Percentiles rank a stretch among this genome's conserved stretches.
These are phyloP conservation scores for Pyronema omphalodes DNA, from an alignment of 495 filamentous ascomycete genomes.

Conservation along the genomic window DNA sequence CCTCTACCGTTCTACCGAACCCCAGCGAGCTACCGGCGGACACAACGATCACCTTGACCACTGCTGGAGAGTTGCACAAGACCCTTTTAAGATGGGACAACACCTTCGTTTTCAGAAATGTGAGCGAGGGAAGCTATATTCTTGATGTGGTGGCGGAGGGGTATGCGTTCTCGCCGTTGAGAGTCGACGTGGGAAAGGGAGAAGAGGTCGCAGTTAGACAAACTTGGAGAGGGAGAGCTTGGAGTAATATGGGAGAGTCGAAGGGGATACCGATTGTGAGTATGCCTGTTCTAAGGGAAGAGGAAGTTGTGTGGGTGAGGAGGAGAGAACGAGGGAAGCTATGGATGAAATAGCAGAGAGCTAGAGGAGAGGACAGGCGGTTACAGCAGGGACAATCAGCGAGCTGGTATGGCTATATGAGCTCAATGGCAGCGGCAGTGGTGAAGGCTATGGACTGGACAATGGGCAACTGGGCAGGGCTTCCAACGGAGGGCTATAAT, in stretches of 20 bases:
- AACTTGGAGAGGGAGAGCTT: constrained; percentile 74
- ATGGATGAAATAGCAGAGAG: too few relatives aligned
- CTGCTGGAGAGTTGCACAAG: constrained; percentile 29
- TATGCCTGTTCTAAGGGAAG: constrained; percentile 7
- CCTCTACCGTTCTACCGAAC: constrained; percentile 32
- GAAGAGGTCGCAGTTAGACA: constrained; percentile 46
- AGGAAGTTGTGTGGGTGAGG: too few relatives aligned
- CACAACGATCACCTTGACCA: constrained; percentile 54
- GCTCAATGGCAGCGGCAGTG: too few relatives aligned
- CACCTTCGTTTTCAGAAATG: constrained; percentile 53
- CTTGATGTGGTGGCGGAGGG: constrained; percentile 58
- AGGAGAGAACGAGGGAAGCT: too few relatives aligned
- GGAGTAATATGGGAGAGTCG: constrained; percentile 59
- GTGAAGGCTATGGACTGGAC: too few relatives aligned
- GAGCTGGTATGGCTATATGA: too few relatives aligned
- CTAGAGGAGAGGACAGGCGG: too few relatives aligned
- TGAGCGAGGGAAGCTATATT: constrained; percentile 52
- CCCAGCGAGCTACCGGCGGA: constrained; percentile 40
- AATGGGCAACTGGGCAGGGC: too few relatives aligned
- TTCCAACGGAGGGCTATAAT: too few relatives aligned
- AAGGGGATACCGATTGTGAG: constrained; percentile 51
- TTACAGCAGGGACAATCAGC: too few relatives aligned
- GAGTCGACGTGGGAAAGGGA: constrained; percentile 47
- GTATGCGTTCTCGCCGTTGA: constrained; percentile 52
- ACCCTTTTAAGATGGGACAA: constrained; percentile 46